phyloP scores from a whole-genome alignment of 305 asterid species.

The Plantago rigida region DNA sequence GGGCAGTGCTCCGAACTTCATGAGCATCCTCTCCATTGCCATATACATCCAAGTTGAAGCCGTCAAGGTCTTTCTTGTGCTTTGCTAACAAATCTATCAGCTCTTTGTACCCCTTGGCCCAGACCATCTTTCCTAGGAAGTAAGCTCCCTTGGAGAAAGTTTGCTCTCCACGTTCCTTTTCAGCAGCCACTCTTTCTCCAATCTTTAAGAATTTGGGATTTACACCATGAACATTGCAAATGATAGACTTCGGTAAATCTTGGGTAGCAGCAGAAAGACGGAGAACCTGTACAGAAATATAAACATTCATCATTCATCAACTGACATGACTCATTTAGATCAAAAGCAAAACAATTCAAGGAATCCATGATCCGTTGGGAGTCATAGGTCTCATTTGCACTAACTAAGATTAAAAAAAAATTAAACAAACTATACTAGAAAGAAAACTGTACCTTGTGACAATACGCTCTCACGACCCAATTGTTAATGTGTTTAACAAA shows the following conservation, averaged over 20 bases:
- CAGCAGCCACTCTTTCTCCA: conserved; percentile 80
- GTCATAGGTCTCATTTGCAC: too few species aligned
- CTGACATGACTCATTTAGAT: conserved; percentile 10
- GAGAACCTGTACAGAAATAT: conserved; percentile 54
- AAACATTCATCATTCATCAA: conserved; percentile 1
- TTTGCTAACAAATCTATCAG: conserved; percentile 73
- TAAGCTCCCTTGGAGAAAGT: conserved; percentile 84
- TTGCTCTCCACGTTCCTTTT: conserved; percentile 63
- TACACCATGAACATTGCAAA: conserved; percentile 97
- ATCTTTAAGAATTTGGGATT: conserved; percentile 81
- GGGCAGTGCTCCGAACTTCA: conserved; percentile 81
- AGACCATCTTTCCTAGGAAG: conserved; percentile 95
- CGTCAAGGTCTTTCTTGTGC: conserved; percentile 66
- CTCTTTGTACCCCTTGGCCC: conserved; percentile 97
- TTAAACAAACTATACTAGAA: too few species aligned
- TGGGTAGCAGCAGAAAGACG: conserved; percentile 99
- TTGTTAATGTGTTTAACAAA: conserved; percentile 87
- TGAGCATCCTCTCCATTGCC: conserved; percentile 96
- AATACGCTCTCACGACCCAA: conserved; percentile 80
- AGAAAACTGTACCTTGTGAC: conserved; percentile 59
- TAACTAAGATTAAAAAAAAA: too few species aligned
- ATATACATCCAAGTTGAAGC: conserved; percentile 83
- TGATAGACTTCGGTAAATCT: conserved; percentile 69
- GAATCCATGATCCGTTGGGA: neutral
- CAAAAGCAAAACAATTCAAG: conserved; percentile 4